These are phyloP conservation scores for Fusarium nematophilum DNA, from an alignment of 2,329 filamentous ascomycete species.

Conservation along the genomic window DNA sequence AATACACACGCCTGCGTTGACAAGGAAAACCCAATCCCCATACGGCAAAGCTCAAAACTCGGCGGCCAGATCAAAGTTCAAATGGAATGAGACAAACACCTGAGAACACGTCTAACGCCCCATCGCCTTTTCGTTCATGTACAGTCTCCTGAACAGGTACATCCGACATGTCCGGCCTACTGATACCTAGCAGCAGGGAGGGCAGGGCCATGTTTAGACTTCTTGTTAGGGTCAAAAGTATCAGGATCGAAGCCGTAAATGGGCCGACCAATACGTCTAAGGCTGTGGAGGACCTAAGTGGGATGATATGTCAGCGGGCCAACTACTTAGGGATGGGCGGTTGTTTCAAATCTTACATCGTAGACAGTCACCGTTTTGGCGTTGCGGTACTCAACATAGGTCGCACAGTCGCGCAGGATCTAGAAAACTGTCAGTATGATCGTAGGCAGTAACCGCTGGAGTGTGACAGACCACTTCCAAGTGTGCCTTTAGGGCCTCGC, in stretches of 20 bases:
- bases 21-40: too few relatives aligned
- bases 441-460: not conserved
- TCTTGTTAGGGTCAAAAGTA: slow-evolving; percentile 39
- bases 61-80: not conserved
- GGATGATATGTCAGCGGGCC: slow-evolving; percentile 4
- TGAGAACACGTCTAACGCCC: slow-evolving; percentile 16
- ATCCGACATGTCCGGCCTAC: not conserved
- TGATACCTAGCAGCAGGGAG: not conserved
- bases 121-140: not conserved
- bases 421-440: slow-evolving; percentile 43
- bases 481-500: slow-evolving; percentile 61
- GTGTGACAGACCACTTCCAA: slow-evolving; percentile 58
- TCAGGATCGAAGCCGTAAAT: slow-evolving; percentile 69
- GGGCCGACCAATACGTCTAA: slow-evolving; percentile 61
- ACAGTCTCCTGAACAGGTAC: too few relatives aligned
- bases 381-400: slow-evolving; percentile 63
- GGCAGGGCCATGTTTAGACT: not conserved
- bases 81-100: slow-evolving; percentile 1
- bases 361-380: slow-evolving; percentile 72
- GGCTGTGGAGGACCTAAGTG: slow-evolving; percentile 64
- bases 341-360: slow-evolving; percentile 62
- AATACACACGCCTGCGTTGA: too few relatives aligned
- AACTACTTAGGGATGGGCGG: not conserved
- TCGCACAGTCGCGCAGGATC: slow-evolving; percentile 63
- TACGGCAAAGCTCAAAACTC: not conserved